Percentiles rank a stretch among this genome's conserved stretches.
Evolutionary conservation across 352 stramenopile species (phyloP).

Genomic region (Pythium dissotocum): DNA sequence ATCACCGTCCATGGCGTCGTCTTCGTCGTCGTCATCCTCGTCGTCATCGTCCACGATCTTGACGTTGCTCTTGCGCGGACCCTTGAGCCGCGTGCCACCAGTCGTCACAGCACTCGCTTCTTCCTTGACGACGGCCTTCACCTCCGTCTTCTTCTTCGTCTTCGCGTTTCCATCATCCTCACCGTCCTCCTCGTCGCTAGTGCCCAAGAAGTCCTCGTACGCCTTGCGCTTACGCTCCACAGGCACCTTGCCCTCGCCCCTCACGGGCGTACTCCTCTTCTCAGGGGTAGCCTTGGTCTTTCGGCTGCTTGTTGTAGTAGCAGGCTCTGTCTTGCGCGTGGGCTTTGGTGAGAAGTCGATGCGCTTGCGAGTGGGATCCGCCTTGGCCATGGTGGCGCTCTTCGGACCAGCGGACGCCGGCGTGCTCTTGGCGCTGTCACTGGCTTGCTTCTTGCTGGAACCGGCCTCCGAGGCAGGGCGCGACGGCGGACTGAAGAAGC

Average conservation of each 20-base stretch:
- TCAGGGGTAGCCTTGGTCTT: not conserved
- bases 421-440: conserved; percentile 7
- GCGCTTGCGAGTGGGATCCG: conserved; percentile 47
- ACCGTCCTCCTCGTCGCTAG: conserved; percentile 64
- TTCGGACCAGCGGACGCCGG: conserved; percentile 2
- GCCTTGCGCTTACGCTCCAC: conserved; percentile 46
- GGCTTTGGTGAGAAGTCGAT: conserved; percentile 76
- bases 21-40: conserved; percentile 69
- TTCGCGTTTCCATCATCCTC: conserved; percentile 5
- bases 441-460: conserved; percentile 11
- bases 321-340: conserved; percentile 12
- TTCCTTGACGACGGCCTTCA: conserved; percentile 20
- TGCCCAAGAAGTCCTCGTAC: conserved; percentile 74
- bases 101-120: conserved; percentile 36
- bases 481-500: conserved; percentile 80
- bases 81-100: conserved; percentile 28
- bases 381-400: conserved; percentile 9
- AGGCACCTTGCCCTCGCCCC: not conserved
- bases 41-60: conserved; percentile 84
- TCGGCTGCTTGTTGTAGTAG: not conserved
- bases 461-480: conserved; percentile 16
- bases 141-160: conserved; percentile 12
- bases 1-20: conserved; percentile 62
- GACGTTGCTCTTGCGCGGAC: conserved; percentile 21
- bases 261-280: conserved; percentile 4